A percentile compares a stretch with the other conserved stretches of the same genome.
Conservation (phyloP, 2,329 filamentous ascomycete genomes). For the Ophiosphaerella narmari region DNA sequence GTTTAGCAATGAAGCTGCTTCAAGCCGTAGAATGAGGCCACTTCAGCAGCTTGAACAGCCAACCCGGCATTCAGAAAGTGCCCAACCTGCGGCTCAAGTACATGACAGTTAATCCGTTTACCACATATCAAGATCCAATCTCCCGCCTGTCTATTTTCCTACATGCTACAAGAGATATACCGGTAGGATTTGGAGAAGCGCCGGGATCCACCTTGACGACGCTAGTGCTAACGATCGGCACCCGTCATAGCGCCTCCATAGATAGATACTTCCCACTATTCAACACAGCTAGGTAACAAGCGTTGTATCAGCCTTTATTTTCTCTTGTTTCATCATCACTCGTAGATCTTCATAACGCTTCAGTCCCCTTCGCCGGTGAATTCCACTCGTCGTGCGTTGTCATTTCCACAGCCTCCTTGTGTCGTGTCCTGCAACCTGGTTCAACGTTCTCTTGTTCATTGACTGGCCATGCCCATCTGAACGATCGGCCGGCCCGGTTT, state of each 20-base stretch:
- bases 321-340: conserved; percentile 3
- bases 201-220: not conserved
- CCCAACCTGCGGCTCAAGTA: not conserved
- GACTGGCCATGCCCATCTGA: conserved; percentile 1
- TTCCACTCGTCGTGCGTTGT: not conserved
- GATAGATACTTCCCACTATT: not conserved
- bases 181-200: not conserved
- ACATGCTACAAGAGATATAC: not conserved
- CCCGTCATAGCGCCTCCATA: conserved; percentile 1
- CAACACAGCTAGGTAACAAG: conserved; percentile 8
- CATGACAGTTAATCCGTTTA: not conserved
- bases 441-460: not conserved
- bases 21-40: not conserved
- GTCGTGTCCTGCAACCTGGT: not conserved
- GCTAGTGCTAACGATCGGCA: conserved; percentile 7
- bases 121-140: not conserved
- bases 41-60: not conserved
- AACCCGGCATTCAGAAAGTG: not conserved
- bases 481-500: conserved; percentile 7
- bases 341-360: conserved; percentile 1
- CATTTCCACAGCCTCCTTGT: not conserved
- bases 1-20: not conserved
- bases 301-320: conserved; percentile 8
- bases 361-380: not conserved
- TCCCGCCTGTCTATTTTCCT: not conserved